These are phyloP conservation scores for Polytrichum commune DNA, from an alignment of 225 moss, liverwort and hornwort species.

Conservation along the genomic window DNA sequence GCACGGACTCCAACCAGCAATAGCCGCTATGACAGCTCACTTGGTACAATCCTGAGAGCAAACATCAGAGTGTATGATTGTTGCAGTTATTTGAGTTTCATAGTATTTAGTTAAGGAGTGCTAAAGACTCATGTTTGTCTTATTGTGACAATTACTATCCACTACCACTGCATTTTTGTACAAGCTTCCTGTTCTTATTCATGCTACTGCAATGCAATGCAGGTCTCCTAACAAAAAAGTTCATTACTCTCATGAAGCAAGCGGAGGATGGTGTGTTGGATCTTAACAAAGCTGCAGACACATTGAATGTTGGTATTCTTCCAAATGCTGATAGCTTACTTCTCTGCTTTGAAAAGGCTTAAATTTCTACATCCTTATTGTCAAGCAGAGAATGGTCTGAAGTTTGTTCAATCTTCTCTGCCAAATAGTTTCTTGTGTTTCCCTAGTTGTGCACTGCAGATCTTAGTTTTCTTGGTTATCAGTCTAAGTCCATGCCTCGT, in stretches of 20 bases:
- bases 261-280: conserved; percentile 87
- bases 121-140: no score
- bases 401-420: neutral
- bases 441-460: neutral
- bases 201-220: neutral
- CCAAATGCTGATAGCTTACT: conserved; percentile 1
- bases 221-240: conserved; percentile 87
- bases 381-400: no score
- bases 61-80: neutral
- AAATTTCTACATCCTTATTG: no score
- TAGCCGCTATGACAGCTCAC: conserved; percentile 88
- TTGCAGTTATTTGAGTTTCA: neutral
- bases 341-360: neutral
- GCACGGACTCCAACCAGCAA: conserved; percentile 79
- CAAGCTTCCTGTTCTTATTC: neutral
- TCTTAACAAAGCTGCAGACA: conserved; percentile 85
- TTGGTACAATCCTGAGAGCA: conserved; percentile 37
- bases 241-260: conserved; percentile 87
- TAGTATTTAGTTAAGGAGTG: neutral
- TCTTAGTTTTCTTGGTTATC: no score
- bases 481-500: neutral
- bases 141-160: no score
- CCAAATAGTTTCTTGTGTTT: neutral
- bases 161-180: neutral
- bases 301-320: conserved; percentile 49